Conservation (phyloP, 2,329 filamentous ascomycete species). For the Nemania abortiva region DNA sequence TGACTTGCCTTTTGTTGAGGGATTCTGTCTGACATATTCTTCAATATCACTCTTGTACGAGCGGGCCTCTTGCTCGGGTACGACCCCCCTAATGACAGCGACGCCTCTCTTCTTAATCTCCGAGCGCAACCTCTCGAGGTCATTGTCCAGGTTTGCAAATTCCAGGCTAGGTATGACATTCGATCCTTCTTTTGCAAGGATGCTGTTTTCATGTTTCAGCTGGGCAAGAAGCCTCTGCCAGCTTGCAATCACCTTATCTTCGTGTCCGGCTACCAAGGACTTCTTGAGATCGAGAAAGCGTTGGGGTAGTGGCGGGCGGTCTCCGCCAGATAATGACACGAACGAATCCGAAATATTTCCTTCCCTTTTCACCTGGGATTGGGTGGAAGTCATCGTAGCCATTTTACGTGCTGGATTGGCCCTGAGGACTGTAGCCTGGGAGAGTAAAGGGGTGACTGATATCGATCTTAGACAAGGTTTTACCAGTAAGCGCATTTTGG, state of each 20-base stretch:
- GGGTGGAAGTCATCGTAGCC: conserved; percentile 34
- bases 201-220: conserved; percentile 61
- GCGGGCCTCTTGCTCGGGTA: conserved; percentile 72
- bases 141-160: conserved; percentile 59
- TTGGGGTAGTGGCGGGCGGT: conserved; percentile 62
- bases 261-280: conserved; percentile 63
- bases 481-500: conserved; percentile 1
- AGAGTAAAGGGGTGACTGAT: conserved; percentile 19
- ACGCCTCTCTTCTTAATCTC: conserved; percentile 72
- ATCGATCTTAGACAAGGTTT: not conserved
- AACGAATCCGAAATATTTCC: conserved; percentile 74
- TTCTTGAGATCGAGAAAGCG: conserved; percentile 69
- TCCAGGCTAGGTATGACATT: conserved; percentile 65
- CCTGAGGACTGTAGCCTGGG: conserved; percentile 9
- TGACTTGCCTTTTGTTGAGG: conserved; percentile 63
- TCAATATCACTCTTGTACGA: conserved; percentile 73
- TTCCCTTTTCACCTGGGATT: conserved; percentile 60
- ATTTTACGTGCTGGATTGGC: conserved; percentile 29
- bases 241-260: conserved; percentile 59
- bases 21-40: conserved; percentile 74
- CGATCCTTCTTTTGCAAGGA: conserved; percentile 60
- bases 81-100: conserved; percentile 73
- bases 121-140: conserved; percentile 53
- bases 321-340: conserved; percentile 66
- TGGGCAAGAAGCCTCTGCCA: conserved; percentile 63